phyloP scores from a whole-genome alignment of 345 rosid species.

The Adansonia digitata region DNA sequence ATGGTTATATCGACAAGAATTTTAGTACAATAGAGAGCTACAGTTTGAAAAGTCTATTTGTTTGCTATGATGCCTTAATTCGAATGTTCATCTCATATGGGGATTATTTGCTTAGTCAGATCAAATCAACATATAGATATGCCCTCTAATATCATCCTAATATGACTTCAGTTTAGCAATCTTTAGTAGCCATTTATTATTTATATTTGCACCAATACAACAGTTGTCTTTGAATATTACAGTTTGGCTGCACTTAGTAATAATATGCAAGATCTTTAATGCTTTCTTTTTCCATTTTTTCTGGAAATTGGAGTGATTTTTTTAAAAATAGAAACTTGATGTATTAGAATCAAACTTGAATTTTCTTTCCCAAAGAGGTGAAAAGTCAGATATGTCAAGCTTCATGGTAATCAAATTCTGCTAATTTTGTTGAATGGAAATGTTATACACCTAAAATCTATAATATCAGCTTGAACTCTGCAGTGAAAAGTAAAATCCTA shows the following conservation, averaged over 20 bases:
- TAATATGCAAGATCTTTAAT: not conserved
- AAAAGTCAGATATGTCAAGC: not conserved
- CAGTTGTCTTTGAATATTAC: not conserved
- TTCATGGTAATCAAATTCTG: not conserved
- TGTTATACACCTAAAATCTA: not conserved
- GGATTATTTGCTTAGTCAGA: not conserved
- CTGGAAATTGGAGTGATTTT: not conserved
- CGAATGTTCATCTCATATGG: not conserved
- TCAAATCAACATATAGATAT: constrained; percentile 7
- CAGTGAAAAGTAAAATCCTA: not conserved
- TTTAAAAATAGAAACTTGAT: not conserved
- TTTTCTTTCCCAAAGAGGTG: not conserved
- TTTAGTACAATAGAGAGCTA: not conserved
- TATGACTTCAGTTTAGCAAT: too few species aligned
- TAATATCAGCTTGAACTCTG: constrained; percentile 3
- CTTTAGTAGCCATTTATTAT: not conserved
- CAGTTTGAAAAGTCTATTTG: not conserved
- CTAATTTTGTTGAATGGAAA: constrained; percentile 4
- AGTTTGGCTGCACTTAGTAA: not conserved
- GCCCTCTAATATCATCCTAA: not conserved
- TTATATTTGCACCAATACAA: not conserved
- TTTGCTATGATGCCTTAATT: not conserved
- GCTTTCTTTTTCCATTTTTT: not conserved
- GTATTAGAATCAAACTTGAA: not conserved
- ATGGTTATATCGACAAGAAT: constrained; percentile 9